A percentile compares a stretch with the other conserved stretches of the same genome.
These are phyloP conservation scores for Macaranga tanarius DNA, from an alignment of 441 rosid species.

Conservation along the genomic window DNA sequence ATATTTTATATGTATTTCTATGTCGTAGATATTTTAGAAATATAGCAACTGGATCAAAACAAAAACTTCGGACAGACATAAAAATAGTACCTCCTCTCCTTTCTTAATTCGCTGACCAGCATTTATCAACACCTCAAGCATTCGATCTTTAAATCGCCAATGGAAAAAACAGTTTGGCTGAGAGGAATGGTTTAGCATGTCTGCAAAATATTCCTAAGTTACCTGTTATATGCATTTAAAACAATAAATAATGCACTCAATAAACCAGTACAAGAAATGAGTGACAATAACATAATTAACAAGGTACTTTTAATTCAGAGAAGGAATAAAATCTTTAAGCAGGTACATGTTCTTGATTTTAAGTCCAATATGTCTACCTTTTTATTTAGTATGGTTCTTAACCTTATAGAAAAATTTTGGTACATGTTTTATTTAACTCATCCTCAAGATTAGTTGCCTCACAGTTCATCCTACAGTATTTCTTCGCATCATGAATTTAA, in stretches of 20 bases:
- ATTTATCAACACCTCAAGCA: conserved; percentile 95
- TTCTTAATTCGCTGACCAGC: conserved; percentile 74
- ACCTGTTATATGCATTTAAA: not conserved
- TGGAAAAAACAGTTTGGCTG: conserved; percentile 88
- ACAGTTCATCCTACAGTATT: not conserved
- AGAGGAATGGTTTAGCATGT: conserved; percentile 86
- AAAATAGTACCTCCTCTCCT: conserved; percentile 74
- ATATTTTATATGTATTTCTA: not conserved
- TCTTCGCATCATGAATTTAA: not conserved
- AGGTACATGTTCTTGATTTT: not conserved
- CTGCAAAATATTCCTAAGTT: conserved; percentile 43
- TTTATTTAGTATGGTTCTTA: not conserved
- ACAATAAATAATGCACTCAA: not conserved
- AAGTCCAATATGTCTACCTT: not conserved
- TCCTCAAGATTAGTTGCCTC: not conserved
- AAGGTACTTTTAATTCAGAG: not conserved
- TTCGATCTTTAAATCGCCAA: conserved; percentile 93
- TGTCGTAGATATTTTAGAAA: not conserved
- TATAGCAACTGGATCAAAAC: not conserved
- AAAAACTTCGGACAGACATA: conserved; percentile 13
- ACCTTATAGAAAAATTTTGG: not conserved
- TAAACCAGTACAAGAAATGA: not conserved
- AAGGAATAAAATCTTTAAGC: not conserved
- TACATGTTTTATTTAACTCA: not conserved
- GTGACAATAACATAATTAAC: not conserved